Evolutionary conservation across 2,329 filamentous ascomycete species (phyloP).

Genomic region (Ophiobolus disseminans): DNA sequence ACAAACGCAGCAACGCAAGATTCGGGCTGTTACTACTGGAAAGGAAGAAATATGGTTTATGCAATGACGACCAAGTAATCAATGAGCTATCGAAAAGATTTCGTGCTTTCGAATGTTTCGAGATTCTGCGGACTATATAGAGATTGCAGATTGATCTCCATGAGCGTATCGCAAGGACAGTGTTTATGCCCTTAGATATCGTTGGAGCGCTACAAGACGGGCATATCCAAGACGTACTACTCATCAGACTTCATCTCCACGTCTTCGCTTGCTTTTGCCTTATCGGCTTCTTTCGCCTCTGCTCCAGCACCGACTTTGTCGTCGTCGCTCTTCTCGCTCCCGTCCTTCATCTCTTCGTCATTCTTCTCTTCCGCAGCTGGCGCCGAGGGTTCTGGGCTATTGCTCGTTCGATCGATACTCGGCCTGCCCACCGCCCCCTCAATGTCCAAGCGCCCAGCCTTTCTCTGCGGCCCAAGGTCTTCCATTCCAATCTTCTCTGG

Average conservation of each 20-base stretch:
- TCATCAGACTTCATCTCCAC: slow-evolving; percentile 33
- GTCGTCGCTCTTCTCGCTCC: slow-evolving; percentile 18
- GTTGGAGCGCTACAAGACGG: no score
- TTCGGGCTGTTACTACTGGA: no score
- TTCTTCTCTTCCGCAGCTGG: slow-evolving; percentile 19
- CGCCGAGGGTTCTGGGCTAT: slow-evolving; percentile 30
- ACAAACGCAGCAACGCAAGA: no score
- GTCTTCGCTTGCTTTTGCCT: slow-evolving; percentile 11
- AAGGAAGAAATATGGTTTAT: no score
- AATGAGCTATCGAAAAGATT: no score
- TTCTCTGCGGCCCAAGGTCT: slow-evolving; percentile 82
- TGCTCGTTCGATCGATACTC: slow-evolving; percentile 36
- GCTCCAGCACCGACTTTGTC: slow-evolving; percentile 15
- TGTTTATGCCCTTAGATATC: no score
- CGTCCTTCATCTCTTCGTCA: slow-evolving; percentile 32
- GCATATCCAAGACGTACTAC: no score
- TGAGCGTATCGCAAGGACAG: no score
- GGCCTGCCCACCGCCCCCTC: slow-evolving; percentile 47
- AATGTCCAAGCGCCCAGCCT: slow-evolving; percentile 54
- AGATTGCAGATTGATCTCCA: no score
- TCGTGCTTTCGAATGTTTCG: no score
- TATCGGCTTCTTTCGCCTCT: slow-evolving; percentile 14
- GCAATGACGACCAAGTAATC: no score
- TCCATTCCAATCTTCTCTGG: slow-evolving; percentile 84
- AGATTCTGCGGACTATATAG: no score